A percentile compares a stretch with the other conserved stretches of the same genome.
phyloP scores from a whole-genome alignment of 140 eudicot genomes.

The Oenanthe javanica region DNA sequence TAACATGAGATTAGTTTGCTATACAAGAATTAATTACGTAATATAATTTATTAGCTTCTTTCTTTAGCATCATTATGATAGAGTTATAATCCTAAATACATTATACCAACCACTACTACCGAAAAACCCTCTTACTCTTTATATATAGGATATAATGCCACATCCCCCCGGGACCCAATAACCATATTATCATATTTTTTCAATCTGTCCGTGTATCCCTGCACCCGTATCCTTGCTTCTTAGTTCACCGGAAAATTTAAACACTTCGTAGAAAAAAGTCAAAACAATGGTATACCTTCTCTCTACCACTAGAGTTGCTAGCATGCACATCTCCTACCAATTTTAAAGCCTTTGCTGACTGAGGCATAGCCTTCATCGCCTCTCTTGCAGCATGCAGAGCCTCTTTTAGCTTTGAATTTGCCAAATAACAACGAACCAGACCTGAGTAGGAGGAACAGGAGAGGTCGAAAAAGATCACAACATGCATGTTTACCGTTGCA shows the following conservation, averaged over 20 bases:
- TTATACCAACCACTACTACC: not conserved
- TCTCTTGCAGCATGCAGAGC: conserved; percentile 87
- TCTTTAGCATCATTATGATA: not conserved
- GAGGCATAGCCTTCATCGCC: conserved; percentile 99
- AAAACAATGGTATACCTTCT: conserved; percentile 41
- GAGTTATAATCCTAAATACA: not conserved
- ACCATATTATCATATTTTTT: not conserved
- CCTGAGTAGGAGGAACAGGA: conserved; percentile 32
- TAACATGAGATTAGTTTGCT: not conserved
- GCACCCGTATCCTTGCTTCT: not conserved
- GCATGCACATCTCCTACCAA: conserved; percentile 97
- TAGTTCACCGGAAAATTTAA: not conserved
- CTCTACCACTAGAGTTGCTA: conserved; percentile 77
- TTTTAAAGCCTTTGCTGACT: conserved; percentile 88
- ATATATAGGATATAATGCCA: not conserved
- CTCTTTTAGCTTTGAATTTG: conserved; percentile 83
- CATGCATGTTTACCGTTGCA: not conserved
- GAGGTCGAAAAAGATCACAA: not conserved
- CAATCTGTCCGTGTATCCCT: not conserved
- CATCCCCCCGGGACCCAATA: not conserved
- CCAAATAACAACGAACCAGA: conserved; percentile 74
- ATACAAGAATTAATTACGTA: not conserved
- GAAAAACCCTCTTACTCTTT: not conserved
- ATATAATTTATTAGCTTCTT: not conserved
- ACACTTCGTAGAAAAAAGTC: not conserved